A percentile compares a stretch with the other conserved stretches of the same genome.
These are phyloP conservation scores for Pestalotiopsis sp. DNA, from an alignment of 2,329 filamentous ascomycete genomes.

Conservation along the genomic window DNA sequence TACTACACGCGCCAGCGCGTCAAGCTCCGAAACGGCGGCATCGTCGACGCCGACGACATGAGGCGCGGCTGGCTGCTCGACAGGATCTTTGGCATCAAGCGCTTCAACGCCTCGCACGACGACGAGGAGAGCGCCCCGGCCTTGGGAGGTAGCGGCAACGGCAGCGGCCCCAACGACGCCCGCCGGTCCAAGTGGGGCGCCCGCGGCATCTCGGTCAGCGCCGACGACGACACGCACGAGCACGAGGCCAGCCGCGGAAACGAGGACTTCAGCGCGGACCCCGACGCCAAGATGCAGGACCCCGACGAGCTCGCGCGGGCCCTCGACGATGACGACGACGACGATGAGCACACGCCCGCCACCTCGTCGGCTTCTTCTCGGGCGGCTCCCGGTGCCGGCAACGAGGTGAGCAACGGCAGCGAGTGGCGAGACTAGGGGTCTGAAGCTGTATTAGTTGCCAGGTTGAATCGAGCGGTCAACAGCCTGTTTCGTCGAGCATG, in stretches of 20 bases:
- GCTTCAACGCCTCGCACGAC: slow-evolving; percentile 52
- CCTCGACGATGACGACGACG: slow-evolving; percentile 60
- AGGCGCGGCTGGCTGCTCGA: slow-evolving; percentile 82
- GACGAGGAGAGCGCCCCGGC: slow-evolving; percentile 63
- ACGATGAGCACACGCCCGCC: slow-evolving; percentile 26
- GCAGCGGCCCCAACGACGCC: slow-evolving; percentile 20
- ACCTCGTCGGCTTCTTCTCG: slow-evolving; percentile 18
- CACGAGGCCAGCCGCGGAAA: slow-evolving; percentile 40
- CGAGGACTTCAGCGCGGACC: slow-evolving; percentile 51
- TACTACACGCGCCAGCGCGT: slow-evolving; percentile 93
- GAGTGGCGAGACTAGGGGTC: slow-evolving; percentile 27
- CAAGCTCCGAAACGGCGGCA: slow-evolving; percentile 84
- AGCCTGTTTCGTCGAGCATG: background rate
- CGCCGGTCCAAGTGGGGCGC: slow-evolving; percentile 61
- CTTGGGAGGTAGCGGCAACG: slow-evolving; percentile 34
- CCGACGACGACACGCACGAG: slow-evolving; percentile 61
- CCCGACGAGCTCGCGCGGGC: slow-evolving; percentile 65
- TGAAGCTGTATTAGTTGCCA: background rate
- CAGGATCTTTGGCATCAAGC: slow-evolving; percentile 69
- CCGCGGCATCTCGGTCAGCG: slow-evolving; percentile 67
- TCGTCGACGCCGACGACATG: slow-evolving; percentile 89
- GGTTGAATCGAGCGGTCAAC: background rate
- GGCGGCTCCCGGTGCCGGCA: slow-evolving; percentile 13
- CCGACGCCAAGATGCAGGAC: slow-evolving; percentile 67
- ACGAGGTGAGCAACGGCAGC: slow-evolving; percentile 28